Percentiles rank a stretch among this genome's conserved stretches.
phyloP scores from a whole-genome alignment of 129 eudicot species.

The Gnaphalium uliginosum region DNA sequence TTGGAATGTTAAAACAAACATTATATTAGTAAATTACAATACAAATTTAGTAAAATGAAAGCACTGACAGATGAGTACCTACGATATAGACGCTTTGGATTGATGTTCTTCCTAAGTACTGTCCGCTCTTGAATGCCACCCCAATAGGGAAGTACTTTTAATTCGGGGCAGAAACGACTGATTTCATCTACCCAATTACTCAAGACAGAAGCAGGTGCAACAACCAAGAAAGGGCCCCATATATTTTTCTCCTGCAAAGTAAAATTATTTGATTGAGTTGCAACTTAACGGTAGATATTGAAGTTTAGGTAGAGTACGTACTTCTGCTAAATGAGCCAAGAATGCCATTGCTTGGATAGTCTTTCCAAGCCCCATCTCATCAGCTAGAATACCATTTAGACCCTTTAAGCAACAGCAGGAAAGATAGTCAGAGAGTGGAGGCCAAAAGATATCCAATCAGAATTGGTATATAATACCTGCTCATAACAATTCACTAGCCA shows the following conservation, averaged over 20 bases:
- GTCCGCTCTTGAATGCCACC: constrained; percentile 79
- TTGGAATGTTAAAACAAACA: neutral
- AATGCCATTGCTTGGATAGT: constrained; percentile 95
- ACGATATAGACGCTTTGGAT: constrained; percentile 88
- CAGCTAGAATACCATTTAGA: constrained; percentile 91
- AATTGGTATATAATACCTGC: constrained; percentile 48
- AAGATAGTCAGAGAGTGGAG: neutral
- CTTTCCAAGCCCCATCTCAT: constrained; percentile 94
- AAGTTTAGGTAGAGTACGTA: constrained; percentile 30
- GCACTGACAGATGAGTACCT: constrained; percentile 42
- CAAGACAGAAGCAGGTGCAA: constrained; percentile 90
- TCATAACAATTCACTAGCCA: constrained; percentile 94
- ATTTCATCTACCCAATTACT: constrained; percentile 97
- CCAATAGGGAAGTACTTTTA: constrained; percentile 91
- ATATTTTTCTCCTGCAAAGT: constrained; percentile 73
- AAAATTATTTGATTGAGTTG: constrained; percentile 13
- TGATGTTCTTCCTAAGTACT: constrained; percentile 75
- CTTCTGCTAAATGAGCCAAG: constrained; percentile 93
- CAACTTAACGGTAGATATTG: neutral
- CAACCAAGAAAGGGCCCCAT: constrained; percentile 96
- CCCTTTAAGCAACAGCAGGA: constrained; percentile 44
- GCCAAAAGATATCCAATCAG: neutral
- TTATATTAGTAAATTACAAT: neutral
- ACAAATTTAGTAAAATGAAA: neutral
- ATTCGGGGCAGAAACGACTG: constrained; percentile 84